Evolutionary conservation across 192 early-diverging fungal species (phyloP).

Genomic region (Phycomyces nitens): DNA sequence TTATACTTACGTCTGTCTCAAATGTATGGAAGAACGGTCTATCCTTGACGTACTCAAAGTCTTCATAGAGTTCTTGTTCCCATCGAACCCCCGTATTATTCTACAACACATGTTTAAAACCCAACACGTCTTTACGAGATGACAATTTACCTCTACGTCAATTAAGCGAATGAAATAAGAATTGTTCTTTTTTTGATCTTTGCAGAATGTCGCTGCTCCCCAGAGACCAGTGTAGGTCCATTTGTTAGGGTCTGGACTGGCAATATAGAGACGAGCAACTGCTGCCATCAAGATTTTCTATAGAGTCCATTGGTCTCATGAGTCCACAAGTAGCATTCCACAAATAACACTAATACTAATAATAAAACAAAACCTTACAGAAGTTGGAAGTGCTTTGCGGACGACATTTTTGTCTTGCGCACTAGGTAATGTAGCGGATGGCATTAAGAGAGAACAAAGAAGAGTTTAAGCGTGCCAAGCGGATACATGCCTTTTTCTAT

Average conservation of each 20-base stretch:
- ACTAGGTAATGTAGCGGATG: conserved; percentile 27
- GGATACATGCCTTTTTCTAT: not conserved
- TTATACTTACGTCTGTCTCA: conserved; percentile 58
- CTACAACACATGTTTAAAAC: conserved; percentile 15
- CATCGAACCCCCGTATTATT: conserved; percentile 59
- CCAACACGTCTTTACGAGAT: not conserved
- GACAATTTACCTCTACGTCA: conserved; percentile 48
- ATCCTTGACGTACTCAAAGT: conserved; percentile 63
- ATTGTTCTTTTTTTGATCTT: conserved; percentile 58
- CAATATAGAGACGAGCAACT: conserved; percentile 71
- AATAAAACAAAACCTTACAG: conserved; percentile 6
- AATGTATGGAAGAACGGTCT: conserved; percentile 69
- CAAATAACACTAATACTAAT: not conserved
- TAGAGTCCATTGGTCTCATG: conserved; percentile 16
- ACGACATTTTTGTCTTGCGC: conserved; percentile 30
- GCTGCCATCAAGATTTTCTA: conserved; percentile 80
- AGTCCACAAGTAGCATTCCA: not conserved
- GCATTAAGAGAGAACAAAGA: conserved; percentile 4
- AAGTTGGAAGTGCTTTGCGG: conserved; percentile 24
- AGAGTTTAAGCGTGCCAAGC: no score
- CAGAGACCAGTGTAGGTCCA: conserved; percentile 71
- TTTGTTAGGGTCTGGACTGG: conserved; percentile 56
- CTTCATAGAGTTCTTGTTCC: conserved; percentile 79
- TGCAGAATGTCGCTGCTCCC: conserved; percentile 68
- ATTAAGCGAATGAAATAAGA: conserved; percentile 67